Evolutionary conservation across 1,284 basidiomycete species (phyloP).

Genomic region (Ustilago cynodontis): DNA sequence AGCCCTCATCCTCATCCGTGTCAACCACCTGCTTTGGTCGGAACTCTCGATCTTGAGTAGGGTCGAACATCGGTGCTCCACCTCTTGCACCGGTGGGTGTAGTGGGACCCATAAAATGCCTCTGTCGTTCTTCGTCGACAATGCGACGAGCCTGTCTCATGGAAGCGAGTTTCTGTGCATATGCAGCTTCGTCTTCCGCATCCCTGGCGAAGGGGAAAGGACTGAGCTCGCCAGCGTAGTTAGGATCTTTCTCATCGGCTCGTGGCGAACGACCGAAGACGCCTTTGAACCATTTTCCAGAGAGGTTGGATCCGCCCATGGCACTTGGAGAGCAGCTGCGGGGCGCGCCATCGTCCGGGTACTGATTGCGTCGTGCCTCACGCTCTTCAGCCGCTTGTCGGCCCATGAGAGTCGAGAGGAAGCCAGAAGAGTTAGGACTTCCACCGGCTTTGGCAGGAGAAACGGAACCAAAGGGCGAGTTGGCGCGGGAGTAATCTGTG

Average conservation of each 20-base stretch:
- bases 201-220: conserved; percentile 16
- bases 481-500: conserved; percentile 46
- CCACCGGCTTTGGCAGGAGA: conserved; percentile 34
- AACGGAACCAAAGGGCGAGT: conserved; percentile 53
- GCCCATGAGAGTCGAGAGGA: conserved; percentile 34
- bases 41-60: conserved; percentile 28
- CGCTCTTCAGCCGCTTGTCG: conserved; percentile 10
- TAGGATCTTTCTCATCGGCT: conserved; percentile 37
- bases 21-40: conserved; percentile 37
- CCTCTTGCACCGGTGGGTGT: conserved; percentile 12
- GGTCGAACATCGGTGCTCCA: conserved; percentile 25
- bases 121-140: conserved; percentile 60
- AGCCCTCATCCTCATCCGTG: conserved; percentile 11
- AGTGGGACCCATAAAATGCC: conserved; percentile 31
- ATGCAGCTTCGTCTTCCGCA: conserved; percentile 56
- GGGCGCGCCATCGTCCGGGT: conserved; percentile 12
- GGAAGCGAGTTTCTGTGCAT: conserved; percentile 54
- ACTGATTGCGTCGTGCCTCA: conserved; percentile 12
- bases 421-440: conserved; percentile 40
- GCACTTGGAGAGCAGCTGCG: conserved; percentile 28
- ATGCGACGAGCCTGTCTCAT: conserved; percentile 62
- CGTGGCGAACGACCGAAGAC: conserved; percentile 56
- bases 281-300: conserved; percentile 58
- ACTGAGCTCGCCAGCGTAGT: conserved; percentile 15
- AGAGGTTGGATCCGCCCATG: conserved; percentile 29